Evolutionary conservation across 2,329 filamentous ascomycete species (phyloP), one percentile per base, ranked within the genome.

Genomic region (Pleomassaria siparia): DNA sequence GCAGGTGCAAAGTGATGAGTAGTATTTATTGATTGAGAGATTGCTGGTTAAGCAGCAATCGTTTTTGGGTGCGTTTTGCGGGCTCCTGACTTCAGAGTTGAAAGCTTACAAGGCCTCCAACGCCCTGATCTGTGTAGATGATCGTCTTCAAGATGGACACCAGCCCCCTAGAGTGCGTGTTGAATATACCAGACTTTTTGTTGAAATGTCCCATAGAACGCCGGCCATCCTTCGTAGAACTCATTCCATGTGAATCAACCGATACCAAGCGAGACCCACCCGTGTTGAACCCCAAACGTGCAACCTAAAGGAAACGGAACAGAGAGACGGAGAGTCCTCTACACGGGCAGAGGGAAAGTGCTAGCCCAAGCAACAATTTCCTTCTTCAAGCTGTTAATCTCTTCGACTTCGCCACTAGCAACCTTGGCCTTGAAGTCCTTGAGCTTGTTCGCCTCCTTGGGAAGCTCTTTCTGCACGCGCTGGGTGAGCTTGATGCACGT

Each of bases 381-480:
- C 79, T 90, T 87, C 79, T 86, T 88, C 71, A 96, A 81, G 60
- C 81, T 82, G 72, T 88, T 85, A 76, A 99, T 92, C 79, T 91
- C 88, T 52, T 83, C 75, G 40, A 95, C 80, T 67, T 87, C 82
- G 56, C 90, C 91, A 59, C 80, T 77, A 49, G 88, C 83, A 53
- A 96, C 89, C 83, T 90, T 92, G 71, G 84, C 85, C 82, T 92
- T 95, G 87, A 99, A 97, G 81, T 99, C 94, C 86, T 97, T 97
- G 74, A 95, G 89, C 85, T 95, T 96, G 85, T 97, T 99, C 67
- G 89, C 90, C 75, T 94, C 88, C 85, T 96, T 96, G 73, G 94
- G 92, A 20, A 97, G 83, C 56, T 81, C 78, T 50, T 71, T 80
- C 80, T 97, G 94, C 63, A 95, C 80, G 69, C 91, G 85, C 82